phyloP scores from a whole-genome alignment of 805 yeast species.

The Yamadazyma sp. region DNA sequence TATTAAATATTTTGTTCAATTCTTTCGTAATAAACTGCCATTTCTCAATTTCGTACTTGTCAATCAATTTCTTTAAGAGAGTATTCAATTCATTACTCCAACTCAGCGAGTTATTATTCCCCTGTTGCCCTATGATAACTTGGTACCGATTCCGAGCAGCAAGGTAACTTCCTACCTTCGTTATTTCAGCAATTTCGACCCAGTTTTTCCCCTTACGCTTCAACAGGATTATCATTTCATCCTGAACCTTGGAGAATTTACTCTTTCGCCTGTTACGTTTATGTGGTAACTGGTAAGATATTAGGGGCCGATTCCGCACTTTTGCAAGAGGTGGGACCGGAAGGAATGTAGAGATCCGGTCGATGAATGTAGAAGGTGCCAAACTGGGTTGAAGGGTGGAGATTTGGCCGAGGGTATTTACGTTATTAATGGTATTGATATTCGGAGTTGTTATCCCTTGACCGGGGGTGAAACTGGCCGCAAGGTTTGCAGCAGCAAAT shows the following conservation, averaged over 20 bases:
- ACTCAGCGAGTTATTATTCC: conserved; percentile 61
- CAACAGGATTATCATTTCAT: conserved; percentile 57
- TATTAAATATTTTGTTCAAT: conserved; percentile 54
- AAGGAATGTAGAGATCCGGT: conserved; percentile 20
- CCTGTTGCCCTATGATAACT: conserved; percentile 80
- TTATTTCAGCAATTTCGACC: conserved; percentile 69
- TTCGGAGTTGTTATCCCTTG: conserved; percentile 2
- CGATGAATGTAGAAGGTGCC: conserved; percentile 6
- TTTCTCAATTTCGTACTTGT: conserved; percentile 69
- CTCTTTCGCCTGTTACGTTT: conserved; percentile 60
- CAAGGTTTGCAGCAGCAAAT: not conserved
- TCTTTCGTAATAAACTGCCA: conserved; percentile 67
- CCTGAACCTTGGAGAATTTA: conserved; percentile 71
- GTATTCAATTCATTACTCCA: conserved; percentile 60
- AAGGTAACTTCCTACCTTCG: conserved; percentile 62
- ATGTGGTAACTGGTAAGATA: conserved; percentile 40
- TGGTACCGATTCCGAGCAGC: conserved; percentile 80
- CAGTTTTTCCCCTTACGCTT: conserved; percentile 66
- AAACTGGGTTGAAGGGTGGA: conserved; percentile 3
- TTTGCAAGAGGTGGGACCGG: conserved; percentile 51
- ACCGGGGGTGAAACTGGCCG: not conserved
- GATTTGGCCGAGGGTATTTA: not conserved
- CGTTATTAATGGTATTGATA: not conserved
- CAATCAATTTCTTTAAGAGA: conserved; percentile 52
- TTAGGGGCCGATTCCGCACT: conserved; percentile 43